Evolutionary conservation across 768 basidiomycete species (phyloP), one percentile per base, ranked within the genome.

Genomic region (Omphalotus guepiniiformis): DNA sequence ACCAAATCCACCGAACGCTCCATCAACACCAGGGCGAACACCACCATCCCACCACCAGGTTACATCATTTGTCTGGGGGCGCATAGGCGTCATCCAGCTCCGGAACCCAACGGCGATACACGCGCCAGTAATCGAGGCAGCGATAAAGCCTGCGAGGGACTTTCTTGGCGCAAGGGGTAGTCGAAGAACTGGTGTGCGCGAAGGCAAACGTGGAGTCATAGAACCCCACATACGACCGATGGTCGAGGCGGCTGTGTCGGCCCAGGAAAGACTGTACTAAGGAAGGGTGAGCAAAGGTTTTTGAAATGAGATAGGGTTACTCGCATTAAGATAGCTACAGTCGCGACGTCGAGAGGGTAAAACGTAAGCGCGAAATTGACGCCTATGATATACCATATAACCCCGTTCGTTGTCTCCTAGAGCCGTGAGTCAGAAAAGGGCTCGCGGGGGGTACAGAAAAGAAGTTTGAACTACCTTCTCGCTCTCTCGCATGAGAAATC

Each of bases 221-320:
- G n/a, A 71, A 68, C 32, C 91, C 90, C 79, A 91, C 27, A 91
- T 70, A n/a, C 93, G 82, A 36, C 93, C 93, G 53, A 95, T 71
- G 11, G 90, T 94, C 8, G 93, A 95, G 4, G 93, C 93, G 15
- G 92, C 83, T 1, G 93, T 95, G 64, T 96, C 93, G 0, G 91
- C 93, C 93, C 93, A 96, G 26, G 92, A 93, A 39, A 96, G 81
- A 52, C 93, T 95, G 57, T 36, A 29, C 3, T 12, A 35, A 53
- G n/a, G 43, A 37, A 38, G 46, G 25, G 37, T 28, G 27, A 43
- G 25, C n/a, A 36, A 29, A 50, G 26, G 45, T 22, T 39, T 42
- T 18, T 36, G 40, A 28, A 23, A 47, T 44, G 28, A 8, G 34
- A n/a, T 27, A 19, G n/a, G 36, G 42, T 16, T n/a, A 74, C 87